Base-by-base conservation (phyloP, 2,329 filamentous ascomycete species). In the Monosporascus sp. region DNA sequence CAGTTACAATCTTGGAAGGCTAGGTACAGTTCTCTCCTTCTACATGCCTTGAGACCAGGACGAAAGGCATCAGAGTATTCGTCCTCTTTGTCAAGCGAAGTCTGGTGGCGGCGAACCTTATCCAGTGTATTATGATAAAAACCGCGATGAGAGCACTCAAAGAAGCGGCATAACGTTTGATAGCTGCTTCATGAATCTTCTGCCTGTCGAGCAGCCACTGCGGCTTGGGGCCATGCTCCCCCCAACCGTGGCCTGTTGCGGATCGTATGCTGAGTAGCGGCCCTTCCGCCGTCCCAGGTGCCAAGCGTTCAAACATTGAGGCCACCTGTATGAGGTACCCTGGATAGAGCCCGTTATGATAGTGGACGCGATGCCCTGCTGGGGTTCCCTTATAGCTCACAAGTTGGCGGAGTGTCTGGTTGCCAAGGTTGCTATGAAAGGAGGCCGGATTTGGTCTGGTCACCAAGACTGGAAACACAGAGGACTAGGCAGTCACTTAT, bases 11-110 rank as follows among this genome's bases (percentile, higher is more conserved):
- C 6, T 35, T 14, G 41, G 2, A 22, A 20, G 15, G 9, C 17
- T 25, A 17, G 31, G 25, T 48, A 5, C 38, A n/a, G 8, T 47
- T 22, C 6, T 11, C 11, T n/a, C 15, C 4, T 8, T 18, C 6
- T 31, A 20, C 59, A 58, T 18, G 64, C 64, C 64, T 65, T 17
- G 64, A 54, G 11, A 58, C 14, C 15, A 55, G 56, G 22, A 53
- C 37, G 15, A 65, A 53, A 35, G 63, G 43, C 9, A 7, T 15
- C 11, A 46, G 24, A n/a, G n/a, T 15, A 46, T 6, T 17, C 14
- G 7, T 31, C 22, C 43, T 27, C 22, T 35, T 14, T 5, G 43
- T 46, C 43, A 18, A 46, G 22, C 24, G 20, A 15, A 24, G n/a
- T n/a, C 25, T 46, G 24, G 22, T 17, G 15, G 24, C 43, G 25